Conservation (phyloP, 1,284 basidiomycete species). For the Melampsora americana region DNA sequence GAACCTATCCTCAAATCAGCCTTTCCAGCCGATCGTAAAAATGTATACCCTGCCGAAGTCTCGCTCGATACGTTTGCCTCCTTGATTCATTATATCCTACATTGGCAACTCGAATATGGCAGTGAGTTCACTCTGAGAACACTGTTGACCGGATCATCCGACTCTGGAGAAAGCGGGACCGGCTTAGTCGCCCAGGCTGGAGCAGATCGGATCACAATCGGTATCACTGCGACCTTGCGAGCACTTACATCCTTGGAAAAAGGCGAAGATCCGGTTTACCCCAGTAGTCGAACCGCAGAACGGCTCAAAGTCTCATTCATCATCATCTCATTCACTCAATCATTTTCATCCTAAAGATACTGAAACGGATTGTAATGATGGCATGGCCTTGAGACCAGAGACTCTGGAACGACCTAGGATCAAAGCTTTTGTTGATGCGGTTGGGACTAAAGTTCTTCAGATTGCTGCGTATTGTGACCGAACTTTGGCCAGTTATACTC, state of each 20-base stretch:
- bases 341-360: slow-evolving; percentile 13
- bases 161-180: slow-evolving; percentile 19
- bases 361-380: slow-evolving; percentile 21
- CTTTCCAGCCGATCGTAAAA: slow-evolving; percentile 69
- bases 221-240: slow-evolving; percentile 38
- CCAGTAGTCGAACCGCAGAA: slow-evolving; percentile 20
- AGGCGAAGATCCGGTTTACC: slow-evolving; percentile 37
- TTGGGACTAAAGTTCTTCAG: slow-evolving; percentile 42
- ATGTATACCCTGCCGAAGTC: slow-evolving; percentile 69
- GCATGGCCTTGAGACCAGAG: slow-evolving; percentile 29
- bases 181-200: slow-evolving; percentile 40
- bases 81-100: slow-evolving; percentile 77
- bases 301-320: slow-evolving; percentile 7
- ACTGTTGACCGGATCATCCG: slow-evolving; percentile 28
- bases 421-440: slow-evolving; percentile 43
- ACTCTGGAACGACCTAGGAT: slow-evolving; percentile 37
- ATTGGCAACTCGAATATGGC: slow-evolving; percentile 81
- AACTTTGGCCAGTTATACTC: slow-evolving; percentile 32
- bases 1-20: slow-evolving; percentile 73
- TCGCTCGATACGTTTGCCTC: slow-evolving; percentile 72
- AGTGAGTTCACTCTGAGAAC: slow-evolving; percentile 66
- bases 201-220: slow-evolving; percentile 42
- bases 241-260: slow-evolving; percentile 41
- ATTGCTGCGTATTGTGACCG: slow-evolving; percentile 44
- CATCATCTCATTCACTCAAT: background rate